These are phyloP conservation scores for Mollisia scopiformis DNA, from an alignment of 2,329 filamentous ascomycete genomes.

Conservation along the genomic window DNA sequence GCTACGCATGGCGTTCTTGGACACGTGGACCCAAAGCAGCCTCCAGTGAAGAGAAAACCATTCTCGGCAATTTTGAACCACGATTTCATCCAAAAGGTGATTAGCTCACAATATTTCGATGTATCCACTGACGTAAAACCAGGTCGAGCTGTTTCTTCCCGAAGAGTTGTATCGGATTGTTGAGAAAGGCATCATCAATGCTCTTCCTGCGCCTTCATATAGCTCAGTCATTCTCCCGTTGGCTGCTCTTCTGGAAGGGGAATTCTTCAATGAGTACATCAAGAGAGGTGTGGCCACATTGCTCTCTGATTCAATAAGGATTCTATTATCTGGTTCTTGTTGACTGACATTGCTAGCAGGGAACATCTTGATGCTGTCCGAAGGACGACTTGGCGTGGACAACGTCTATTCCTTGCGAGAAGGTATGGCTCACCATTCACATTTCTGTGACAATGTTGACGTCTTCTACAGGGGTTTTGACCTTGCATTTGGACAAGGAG, in stretches of 20 bases:
- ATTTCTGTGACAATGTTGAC: slow-evolving; percentile 10
- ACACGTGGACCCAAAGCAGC: slow-evolving; percentile 72
- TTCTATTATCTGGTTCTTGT: no score
- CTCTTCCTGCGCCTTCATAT: slow-evolving; percentile 53
- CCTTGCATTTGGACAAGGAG: slow-evolving; percentile 78
- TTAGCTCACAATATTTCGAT: neutral
- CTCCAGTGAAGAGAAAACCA: slow-evolving; percentile 73
- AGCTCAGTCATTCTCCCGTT: slow-evolving; percentile 74
- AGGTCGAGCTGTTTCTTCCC: slow-evolving; percentile 76
- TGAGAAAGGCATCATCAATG: slow-evolving; percentile 51
- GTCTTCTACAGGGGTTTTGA: slow-evolving; percentile 61
- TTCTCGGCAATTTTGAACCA: slow-evolving; percentile 71
- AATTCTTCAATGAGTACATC: slow-evolving; percentile 84
- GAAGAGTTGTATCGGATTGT: slow-evolving; percentile 60
- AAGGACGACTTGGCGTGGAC: slow-evolving; percentile 71
- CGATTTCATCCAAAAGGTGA: slow-evolving; percentile 70
- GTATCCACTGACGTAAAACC: neutral
- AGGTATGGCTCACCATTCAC: slow-evolving; percentile 49
- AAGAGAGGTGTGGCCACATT: slow-evolving; percentile 61
- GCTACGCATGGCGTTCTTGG: slow-evolving; percentile 70
- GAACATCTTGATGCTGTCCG: slow-evolving; percentile 81
- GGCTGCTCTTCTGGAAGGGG: slow-evolving; percentile 68
- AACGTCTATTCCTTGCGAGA: slow-evolving; percentile 73
- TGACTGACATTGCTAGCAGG: slow-evolving; percentile 52
- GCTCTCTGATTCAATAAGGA: no score